phyloP scores from a whole-genome alignment of 1,139 yeast species.

The Pichia sp. region DNA sequence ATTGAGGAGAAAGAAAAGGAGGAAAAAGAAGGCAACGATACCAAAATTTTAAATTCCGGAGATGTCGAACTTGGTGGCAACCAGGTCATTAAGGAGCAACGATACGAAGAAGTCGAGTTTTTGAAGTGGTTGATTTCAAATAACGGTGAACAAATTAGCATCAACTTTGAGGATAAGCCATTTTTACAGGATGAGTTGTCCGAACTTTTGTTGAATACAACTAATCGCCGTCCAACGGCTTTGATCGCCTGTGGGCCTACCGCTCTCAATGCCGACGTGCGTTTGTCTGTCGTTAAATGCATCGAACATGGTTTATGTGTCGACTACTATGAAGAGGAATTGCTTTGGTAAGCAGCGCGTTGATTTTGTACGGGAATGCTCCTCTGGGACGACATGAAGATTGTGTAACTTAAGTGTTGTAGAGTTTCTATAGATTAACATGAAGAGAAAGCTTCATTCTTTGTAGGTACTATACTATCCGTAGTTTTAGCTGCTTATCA shows the following conservation, averaged over 20 bases:
- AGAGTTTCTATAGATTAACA: not conserved
- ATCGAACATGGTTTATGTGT: slow-evolving; percentile 26
- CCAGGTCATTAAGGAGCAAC: slow-evolving; percentile 8
- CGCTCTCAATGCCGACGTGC: slow-evolving; percentile 32
- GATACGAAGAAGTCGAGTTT: slow-evolving; percentile 19
- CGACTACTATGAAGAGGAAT: slow-evolving; percentile 37
- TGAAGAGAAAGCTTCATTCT: too few species aligned
- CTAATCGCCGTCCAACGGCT: slow-evolving; percentile 27
- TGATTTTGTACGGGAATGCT: not conserved
- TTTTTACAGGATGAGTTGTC: slow-evolving; percentile 23
- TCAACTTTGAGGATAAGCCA: slow-evolving; percentile 27
- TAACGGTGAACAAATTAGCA: slow-evolving; percentile 21
- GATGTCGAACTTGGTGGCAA: not conserved
- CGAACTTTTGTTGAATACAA: slow-evolving; percentile 20
- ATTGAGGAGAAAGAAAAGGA: slow-evolving; percentile 1
- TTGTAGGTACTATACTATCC: too few species aligned
- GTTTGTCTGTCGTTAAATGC: slow-evolving; percentile 30
- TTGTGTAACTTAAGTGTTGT: not conserved
- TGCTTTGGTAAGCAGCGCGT: slow-evolving; percentile 31
- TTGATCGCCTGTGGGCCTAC: slow-evolving; percentile 37
- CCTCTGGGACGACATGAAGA: not conserved
- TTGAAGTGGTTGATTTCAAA: slow-evolving; percentile 20
- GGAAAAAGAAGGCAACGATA: not conserved
- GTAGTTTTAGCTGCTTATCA: not conserved
- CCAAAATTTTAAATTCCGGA: not conserved